phyloP scores from a whole-genome alignment of 179 eudicot genomes.

The Heliamphora pulchella region DNA sequence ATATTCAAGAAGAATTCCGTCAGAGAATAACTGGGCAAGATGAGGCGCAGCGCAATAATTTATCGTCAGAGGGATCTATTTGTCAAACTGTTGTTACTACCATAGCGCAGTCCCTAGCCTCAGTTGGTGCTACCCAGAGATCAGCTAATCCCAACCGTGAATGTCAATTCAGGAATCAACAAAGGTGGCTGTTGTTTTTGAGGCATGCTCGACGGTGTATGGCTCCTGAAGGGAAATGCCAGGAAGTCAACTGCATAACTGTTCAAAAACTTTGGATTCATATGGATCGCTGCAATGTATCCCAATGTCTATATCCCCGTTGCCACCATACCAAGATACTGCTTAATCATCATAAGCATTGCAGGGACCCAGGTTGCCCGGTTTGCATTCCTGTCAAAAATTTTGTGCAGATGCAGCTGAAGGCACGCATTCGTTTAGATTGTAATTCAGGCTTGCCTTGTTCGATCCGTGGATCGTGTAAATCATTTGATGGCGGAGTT shows the following conservation, averaged over 20 bases:
- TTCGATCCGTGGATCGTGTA: constrained; percentile 28
- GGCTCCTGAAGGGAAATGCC: constrained; percentile 72
- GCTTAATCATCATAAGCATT: constrained; percentile 47
- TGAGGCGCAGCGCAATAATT: constrained; percentile 59
- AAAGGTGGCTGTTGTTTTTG: constrained; percentile 76
- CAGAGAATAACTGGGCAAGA: constrained; percentile 63
- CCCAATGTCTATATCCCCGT: constrained; percentile 55
- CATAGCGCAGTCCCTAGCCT: constrained; percentile 32
- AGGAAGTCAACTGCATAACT: constrained; percentile 46
- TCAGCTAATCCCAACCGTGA: constrained; percentile 39
- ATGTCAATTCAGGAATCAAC: constrained; percentile 50
- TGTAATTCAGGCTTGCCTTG: constrained; percentile 36
- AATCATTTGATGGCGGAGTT: constrained; percentile 35
- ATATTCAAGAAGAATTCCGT: constrained; percentile 56
- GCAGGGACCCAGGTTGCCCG: constrained; percentile 58
- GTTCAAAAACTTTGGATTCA: constrained; percentile 64
- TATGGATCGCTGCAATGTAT: constrained; percentile 46
- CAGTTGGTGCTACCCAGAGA: constrained; percentile 28
- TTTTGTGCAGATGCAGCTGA: constrained; percentile 32
- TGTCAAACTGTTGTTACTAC: constrained; percentile 37
- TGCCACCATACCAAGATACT: constrained; percentile 45
- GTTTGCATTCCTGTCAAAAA: constrained; percentile 69
- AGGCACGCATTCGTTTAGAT: constrained; percentile 30
- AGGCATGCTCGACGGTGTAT: constrained; percentile 76
- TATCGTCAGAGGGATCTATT: constrained; percentile 46